Evolutionary conservation across 805 yeast genomes (phyloP).

Genomic region (Candida rishiriensis): DNA sequence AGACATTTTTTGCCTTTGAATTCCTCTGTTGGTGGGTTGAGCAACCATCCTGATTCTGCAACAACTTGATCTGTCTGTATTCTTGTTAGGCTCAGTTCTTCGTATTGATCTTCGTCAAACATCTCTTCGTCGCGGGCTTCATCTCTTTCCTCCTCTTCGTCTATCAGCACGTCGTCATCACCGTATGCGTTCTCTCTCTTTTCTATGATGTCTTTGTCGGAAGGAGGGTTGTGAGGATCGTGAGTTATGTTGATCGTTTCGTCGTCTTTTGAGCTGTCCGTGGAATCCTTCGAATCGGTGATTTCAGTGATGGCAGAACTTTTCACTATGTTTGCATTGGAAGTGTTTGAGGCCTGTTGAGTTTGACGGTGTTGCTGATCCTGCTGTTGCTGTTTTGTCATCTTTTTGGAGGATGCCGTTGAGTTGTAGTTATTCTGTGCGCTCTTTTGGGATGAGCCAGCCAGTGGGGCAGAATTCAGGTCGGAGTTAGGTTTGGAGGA

Average conservation of each 20-base stretch:
- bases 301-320: slow-evolving; percentile 22
- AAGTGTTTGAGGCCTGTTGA: neutral
- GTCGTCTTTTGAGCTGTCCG: slow-evolving; percentile 34
- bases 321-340: slow-evolving; percentile 4
- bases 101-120: slow-evolving; percentile 18
- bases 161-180: slow-evolving; percentile 7
- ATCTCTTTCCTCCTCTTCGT: slow-evolving; percentile 16
- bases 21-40: slow-evolving; percentile 48
- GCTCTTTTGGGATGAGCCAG: neutral
- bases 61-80: slow-evolving; percentile 70
- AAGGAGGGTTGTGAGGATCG: slow-evolving; percentile 1
- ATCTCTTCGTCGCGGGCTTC: slow-evolving; percentile 19
- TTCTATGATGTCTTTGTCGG: slow-evolving; percentile 5
- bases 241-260: slow-evolving; percentile 20
- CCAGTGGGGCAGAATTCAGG: slow-evolving; percentile 3
- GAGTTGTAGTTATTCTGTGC: slow-evolving; percentile 1
- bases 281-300: slow-evolving; percentile 30
- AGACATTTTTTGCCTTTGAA: slow-evolving; percentile 74
- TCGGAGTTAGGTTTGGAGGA: slow-evolving; percentile 6
- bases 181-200: slow-evolving; percentile 10
- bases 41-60: slow-evolving; percentile 60
- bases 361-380: neutral
- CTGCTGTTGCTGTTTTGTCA: neutral
- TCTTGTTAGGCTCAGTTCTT: slow-evolving; percentile 52
- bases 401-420: neutral